These are phyloP conservation scores for Hanseniaspora occidentalis DNA, from an alignment of 805 yeast genomes.

Conservation along the genomic window DNA sequence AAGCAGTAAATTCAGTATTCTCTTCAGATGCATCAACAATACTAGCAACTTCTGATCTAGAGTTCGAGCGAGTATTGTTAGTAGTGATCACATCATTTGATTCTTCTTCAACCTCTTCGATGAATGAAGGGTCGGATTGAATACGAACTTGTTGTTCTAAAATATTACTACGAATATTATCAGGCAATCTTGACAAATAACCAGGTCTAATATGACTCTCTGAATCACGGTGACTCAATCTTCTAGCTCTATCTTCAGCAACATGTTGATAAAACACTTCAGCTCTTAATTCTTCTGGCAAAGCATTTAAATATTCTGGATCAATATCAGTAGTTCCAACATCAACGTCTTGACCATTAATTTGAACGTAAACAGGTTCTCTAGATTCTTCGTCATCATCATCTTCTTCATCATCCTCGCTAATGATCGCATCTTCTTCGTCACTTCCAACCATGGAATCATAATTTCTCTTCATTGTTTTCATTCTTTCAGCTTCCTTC, in stretches of 20 bases:
- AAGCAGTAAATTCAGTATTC: background rate
- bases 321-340: constrained; percentile 86
- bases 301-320: constrained; percentile 77
- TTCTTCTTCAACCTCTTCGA: constrained; percentile 12
- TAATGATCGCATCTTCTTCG: constrained; percentile 23
- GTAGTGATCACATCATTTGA: constrained; percentile 3
- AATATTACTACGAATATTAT: constrained; percentile 46
- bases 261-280: constrained; percentile 83
- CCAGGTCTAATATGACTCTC: constrained; percentile 66
- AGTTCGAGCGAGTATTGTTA: background rate
- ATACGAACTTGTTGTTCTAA: constrained; percentile 42
- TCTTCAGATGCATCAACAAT: constrained; percentile 8
- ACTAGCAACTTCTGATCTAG: constrained; percentile 11
- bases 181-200: constrained; percentile 72
- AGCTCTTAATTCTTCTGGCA: constrained; percentile 87
- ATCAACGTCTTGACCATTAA: constrained; percentile 71
- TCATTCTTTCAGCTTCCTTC: constrained; percentile 19
- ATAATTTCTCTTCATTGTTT: constrained; percentile 15
- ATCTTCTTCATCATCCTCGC: constrained; percentile 19
- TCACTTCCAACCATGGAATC: constrained; percentile 8
- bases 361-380: constrained; percentile 54
- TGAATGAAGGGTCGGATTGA: constrained; percentile 16
- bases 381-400: constrained; percentile 5
- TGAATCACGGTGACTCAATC: constrained; percentile 29
- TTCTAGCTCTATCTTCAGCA: constrained; percentile 40